phyloP scores from a whole-genome alignment of 1,284 basidiomycete genomes.

The Naganishia liquefaciens region DNA sequence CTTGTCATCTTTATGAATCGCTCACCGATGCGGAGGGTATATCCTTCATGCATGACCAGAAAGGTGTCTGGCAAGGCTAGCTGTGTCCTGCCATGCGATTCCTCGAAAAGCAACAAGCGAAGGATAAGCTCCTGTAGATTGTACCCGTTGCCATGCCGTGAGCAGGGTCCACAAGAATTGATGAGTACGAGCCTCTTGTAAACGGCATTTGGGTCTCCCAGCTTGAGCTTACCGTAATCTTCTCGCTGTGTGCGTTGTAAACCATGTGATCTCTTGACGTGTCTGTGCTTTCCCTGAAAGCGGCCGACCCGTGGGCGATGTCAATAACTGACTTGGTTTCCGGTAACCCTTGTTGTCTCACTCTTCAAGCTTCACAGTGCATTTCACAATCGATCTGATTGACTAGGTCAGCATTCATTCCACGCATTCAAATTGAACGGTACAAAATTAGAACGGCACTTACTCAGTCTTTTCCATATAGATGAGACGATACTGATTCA shows the following conservation, averaged over 20 bases:
- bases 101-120: constrained; percentile 16
- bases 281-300: background rate
- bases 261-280: background rate
- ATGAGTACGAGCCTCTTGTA: background rate
- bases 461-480: constrained; percentile 19
- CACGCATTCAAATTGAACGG: too few relatives aligned
- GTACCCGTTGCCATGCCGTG: background rate
- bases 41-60: constrained; percentile 14
- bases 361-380: constrained; percentile 13
- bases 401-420: background rate
- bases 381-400: constrained; percentile 19
- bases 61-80: constrained; percentile 11
- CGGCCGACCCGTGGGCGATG: background rate
- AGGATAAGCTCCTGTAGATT: constrained; percentile 17
- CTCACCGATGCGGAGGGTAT: constrained; percentile 6
- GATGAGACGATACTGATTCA: constrained; percentile 16
- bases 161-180: background rate
- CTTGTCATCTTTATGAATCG: too few relatives aligned
- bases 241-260: background rate
- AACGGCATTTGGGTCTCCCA: too few relatives aligned
- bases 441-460: background rate
- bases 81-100: constrained; percentile 14
- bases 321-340: too few relatives aligned
- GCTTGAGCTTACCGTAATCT: constrained; percentile 1
- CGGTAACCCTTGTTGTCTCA: background rate